A percentile compares a stretch with the other conserved stretches of the same genome.
phyloP scores from a whole-genome alignment of 306 rosid genomes.

The Cucurbita pepo region DNA sequence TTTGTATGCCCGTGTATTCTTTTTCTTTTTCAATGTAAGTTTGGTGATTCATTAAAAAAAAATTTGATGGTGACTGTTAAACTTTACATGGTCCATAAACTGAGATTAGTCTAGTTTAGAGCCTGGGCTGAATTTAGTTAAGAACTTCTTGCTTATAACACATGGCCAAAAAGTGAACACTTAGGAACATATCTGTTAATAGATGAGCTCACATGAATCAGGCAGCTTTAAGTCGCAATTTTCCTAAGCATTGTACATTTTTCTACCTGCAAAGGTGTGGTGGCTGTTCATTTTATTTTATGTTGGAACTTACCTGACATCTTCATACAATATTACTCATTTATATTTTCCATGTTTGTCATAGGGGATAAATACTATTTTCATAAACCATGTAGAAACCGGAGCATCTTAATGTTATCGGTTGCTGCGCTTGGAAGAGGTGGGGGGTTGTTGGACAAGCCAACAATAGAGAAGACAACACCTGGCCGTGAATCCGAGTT shows the following conservation, averaged over 20 bases:
- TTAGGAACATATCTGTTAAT: not conserved
- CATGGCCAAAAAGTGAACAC: not conserved
- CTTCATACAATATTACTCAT: not conserved
- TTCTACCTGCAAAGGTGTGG: not conserved
- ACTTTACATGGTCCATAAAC: not conserved
- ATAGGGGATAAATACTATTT: conserved; percentile 35
- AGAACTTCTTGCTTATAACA: not conserved
- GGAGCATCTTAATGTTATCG: conserved; percentile 27
- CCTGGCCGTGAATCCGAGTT: conserved; percentile 80
- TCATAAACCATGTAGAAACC: conserved; percentile 26
- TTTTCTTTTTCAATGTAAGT: too few species aligned
- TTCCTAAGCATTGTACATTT: not conserved
- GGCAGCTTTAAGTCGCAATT: not conserved
- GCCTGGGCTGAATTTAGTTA: not conserved
- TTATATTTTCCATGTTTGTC: conserved; percentile 9
- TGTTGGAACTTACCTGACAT: not conserved
- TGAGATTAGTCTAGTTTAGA: too few species aligned
- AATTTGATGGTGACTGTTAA: not conserved
- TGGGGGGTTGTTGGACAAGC: conserved; percentile 76
- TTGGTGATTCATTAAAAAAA: too few species aligned
- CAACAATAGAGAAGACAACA: conserved; percentile 59
- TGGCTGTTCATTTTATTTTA: not conserved
- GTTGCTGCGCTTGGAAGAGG: conserved; percentile 39
- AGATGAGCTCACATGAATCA: not conserved
- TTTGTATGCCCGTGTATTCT: too few species aligned